Evolutionary conservation across 2,329 filamentous ascomycete genomes (phyloP).

Genomic region (Fusarium subglutinans): DNA sequence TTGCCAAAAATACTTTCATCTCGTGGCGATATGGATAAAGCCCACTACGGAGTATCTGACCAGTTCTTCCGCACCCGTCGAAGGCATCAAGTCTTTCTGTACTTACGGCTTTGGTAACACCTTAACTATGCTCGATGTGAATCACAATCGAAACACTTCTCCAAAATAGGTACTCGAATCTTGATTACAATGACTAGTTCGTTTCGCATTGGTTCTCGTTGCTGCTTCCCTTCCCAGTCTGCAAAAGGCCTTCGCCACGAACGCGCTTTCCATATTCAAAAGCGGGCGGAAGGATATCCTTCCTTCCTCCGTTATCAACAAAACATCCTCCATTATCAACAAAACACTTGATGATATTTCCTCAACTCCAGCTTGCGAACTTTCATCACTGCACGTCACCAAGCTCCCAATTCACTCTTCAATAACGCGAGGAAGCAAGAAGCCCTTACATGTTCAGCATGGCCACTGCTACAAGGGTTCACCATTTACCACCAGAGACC

Average conservation of each 20-base stretch:
- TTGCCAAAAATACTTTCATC: too few species aligned
- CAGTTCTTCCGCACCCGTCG: neutral
- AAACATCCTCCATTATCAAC: neutral
- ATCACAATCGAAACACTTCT: too few species aligned
- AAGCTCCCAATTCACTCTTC: neutral
- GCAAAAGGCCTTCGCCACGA: neutral
- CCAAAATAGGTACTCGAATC: too few species aligned
- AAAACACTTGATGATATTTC: neutral
- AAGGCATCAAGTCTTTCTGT: neutral
- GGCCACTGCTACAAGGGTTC: neutral
- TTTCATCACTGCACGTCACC: too few species aligned
- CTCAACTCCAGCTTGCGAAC: neutral
- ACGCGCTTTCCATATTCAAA: neutral
- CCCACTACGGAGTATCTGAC: neutral
- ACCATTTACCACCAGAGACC: neutral
- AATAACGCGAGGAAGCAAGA: neutral
- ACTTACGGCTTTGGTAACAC: neutral
- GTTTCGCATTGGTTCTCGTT: too few species aligned
- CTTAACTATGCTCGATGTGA: too few species aligned
- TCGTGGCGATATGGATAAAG: neutral
- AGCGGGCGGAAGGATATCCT: neutral
- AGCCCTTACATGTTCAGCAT: neutral
- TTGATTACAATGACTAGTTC: too few species aligned
- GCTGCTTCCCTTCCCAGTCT: too few species aligned
- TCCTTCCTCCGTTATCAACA: too few species aligned